Percentiles rank a stretch among this genome's conserved stretches.
phyloP scores from a whole-genome alignment of 768 basidiomycete genomes.

The Boletus sensibilis region DNA sequence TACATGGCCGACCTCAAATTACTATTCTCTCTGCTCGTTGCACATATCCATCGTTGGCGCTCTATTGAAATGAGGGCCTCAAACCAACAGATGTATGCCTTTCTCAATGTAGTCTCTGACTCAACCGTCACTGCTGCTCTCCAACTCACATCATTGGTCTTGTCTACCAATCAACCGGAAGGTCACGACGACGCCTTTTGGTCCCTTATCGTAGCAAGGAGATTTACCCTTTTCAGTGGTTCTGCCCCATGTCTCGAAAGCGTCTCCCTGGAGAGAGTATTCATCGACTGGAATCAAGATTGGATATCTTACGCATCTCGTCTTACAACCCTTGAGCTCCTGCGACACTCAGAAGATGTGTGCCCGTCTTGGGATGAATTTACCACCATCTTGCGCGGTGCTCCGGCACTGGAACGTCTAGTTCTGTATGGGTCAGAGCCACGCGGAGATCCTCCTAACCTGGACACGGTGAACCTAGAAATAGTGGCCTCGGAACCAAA shows the following conservation, averaged over 20 bases:
- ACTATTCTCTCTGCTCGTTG: conserved; percentile 39
- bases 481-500: too few relatives aligned
- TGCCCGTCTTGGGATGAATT: conserved; percentile 57
- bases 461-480: conserved; percentile 37
- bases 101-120: conserved; percentile 42
- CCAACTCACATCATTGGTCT: conserved; percentile 47
- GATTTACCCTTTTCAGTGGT: conserved; percentile 51
- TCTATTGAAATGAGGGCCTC: conserved; percentile 45
- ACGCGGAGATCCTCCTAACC: conserved; percentile 26
- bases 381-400: conserved; percentile 45
- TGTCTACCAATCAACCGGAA: conserved; percentile 50
- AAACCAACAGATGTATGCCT: conserved; percentile 44
- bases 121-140: conserved; percentile 41
- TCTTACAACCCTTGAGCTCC: conserved; percentile 55
- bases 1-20: conserved; percentile 15
- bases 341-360: conserved; percentile 60
- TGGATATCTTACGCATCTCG: conserved; percentile 13
- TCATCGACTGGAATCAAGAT: conserved; percentile 57
- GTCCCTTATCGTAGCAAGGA: conserved; percentile 27
- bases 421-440: conserved; percentile 58
- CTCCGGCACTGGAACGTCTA: conserved; percentile 52
- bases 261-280: conserved; percentile 60
- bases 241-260: conserved; percentile 47
- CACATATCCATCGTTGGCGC: conserved; percentile 53
- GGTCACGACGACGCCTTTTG: conserved; percentile 23